Conservation (phyloP, 73 alveolate species). For the Symbiodinium pilosum region DNA sequence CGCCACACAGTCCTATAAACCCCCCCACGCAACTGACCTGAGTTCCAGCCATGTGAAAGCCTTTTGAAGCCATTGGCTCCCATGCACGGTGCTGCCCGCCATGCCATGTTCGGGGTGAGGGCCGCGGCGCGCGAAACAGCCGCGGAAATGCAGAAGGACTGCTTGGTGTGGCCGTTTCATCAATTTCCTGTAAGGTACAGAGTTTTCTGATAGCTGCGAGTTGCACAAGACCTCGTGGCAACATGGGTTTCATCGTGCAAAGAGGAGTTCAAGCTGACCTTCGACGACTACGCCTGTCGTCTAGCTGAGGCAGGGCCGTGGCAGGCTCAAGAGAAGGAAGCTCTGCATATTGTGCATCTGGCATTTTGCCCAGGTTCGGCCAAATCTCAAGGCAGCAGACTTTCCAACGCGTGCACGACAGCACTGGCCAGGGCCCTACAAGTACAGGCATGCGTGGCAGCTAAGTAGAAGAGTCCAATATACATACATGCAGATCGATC, state of each 20-base stretch:
- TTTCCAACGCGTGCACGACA: constrained; percentile 79
- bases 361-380: constrained; percentile 75
- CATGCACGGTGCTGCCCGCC: constrained; percentile 13
- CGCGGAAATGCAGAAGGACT: constrained; percentile 67
- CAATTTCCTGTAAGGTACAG: too few species aligned
- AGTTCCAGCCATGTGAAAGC: too few species aligned
- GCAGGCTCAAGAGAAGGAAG: too few species aligned
- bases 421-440: constrained; percentile 69
- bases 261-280: constrained; percentile 80
- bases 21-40: too few species aligned
- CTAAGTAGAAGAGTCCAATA: too few species aligned
- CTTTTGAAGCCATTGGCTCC: constrained; percentile 12
- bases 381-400: constrained; percentile 70
- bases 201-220: too few species aligned
- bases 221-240: too few species aligned
- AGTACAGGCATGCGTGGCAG: neutral
- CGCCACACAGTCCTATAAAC: too few species aligned
- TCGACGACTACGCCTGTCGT: constrained; percentile 65
- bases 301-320: constrained; percentile 28
- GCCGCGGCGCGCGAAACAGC: constrained; percentile 87
- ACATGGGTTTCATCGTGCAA: too few species aligned
- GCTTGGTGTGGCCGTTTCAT: neutral
- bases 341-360: too few species aligned
- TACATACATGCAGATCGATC: too few species aligned
- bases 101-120: constrained; percentile 20